Base-by-base conservation (phyloP, 768 basidiomycete genomes). In the Mycena rebaudengoi region DNA sequence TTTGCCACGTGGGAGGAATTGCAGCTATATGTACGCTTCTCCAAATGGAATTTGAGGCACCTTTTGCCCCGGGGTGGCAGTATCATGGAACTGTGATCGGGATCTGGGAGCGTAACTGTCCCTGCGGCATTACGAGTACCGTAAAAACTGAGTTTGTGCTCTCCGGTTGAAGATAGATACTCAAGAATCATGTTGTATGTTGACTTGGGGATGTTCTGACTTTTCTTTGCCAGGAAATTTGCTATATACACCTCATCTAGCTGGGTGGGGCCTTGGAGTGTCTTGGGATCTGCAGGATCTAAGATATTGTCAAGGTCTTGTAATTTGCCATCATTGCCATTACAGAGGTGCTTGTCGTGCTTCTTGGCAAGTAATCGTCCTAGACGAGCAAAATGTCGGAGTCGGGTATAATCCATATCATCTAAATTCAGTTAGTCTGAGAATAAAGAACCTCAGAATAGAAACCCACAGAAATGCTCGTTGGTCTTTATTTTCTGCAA, bases 321-420 rank as follows among this genome's bases (percentile, higher is more conserved):
- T n/a, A n/a, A n/a, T n/a, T n/a, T n/a, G n/a, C n/a, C n/a, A n/a
- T 12, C 26, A 14, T 29, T 37, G 35, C 35, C 35, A 10, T 37
- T n/a, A n/a, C n/a, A n/a, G n/a, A 43, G 40, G 25, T 30, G 20
- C 26, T 43, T 41, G 28, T 68, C 64, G 33, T 65, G 49, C 32
- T 62, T 26, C 30, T 8, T 33, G 4, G 50, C 64, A 25, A 54
- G 48, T 11, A 64, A 44, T 0, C 60, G 49, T 3, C 41, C 61
- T 7, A 50, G 50, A 28, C 65, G 65, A 39, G 57, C 41, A 35
- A 57, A 40, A 21, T 69, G 65, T 20, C 55, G 25, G 18, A 67
- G 37, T 45, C 54, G 61, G 11, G 65, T 67, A 35, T 64, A 59
- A 20, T 66, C 65, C 62, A 67, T 64, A 20, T 69, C 68, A 51